Conservation (phyloP, 169 alveolate genomes). For the Theileria equi region DNA sequence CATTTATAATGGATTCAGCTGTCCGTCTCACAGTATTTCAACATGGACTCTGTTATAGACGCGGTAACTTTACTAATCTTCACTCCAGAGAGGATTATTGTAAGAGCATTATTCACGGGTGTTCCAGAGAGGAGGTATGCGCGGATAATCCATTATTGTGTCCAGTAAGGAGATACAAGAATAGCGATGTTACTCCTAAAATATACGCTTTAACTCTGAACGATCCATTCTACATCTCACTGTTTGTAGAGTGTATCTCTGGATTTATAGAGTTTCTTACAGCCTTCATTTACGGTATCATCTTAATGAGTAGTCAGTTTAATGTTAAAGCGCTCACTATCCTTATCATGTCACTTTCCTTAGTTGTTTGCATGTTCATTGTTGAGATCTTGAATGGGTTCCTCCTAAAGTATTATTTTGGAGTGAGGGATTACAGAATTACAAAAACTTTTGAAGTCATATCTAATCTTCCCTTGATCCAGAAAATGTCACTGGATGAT, state of each 20-base stretch:
- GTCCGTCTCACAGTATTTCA: slow-evolving; percentile 52
- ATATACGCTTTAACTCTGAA: slow-evolving; percentile 34
- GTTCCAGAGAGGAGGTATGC: neutral
- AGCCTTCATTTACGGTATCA: slow-evolving; percentile 10
- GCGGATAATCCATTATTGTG: slow-evolving; percentile 38
- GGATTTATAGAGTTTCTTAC: slow-evolving; percentile 11
- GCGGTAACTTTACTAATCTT: neutral
- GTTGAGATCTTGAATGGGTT: slow-evolving; percentile 31
- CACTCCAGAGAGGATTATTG: neutral
- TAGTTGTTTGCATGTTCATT: neutral
- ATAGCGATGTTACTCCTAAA: slow-evolving; percentile 34
- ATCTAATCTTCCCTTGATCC: slow-evolving; percentile 2
- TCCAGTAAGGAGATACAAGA: slow-evolving; percentile 45
- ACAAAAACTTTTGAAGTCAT: slow-evolving; percentile 28
- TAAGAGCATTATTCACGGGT: neutral
- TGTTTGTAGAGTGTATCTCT: slow-evolving; percentile 17
- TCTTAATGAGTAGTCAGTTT: slow-evolving; percentile 5
- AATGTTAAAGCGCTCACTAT: slow-evolving; percentile 8
- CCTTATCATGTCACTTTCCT: neutral
- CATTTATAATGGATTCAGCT: slow-evolving; percentile 21
- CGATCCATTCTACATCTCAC: slow-evolving; percentile 25
- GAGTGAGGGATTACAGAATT: slow-evolving; percentile 39
- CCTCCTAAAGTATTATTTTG: neutral
- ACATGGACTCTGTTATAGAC: slow-evolving; percentile 46
- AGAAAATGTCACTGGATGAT: slow-evolving; percentile 30